These are phyloP conservation scores for Fraxinus greggii DNA, from an alignment of 305 asterid genomes.

Conservation along the genomic window DNA sequence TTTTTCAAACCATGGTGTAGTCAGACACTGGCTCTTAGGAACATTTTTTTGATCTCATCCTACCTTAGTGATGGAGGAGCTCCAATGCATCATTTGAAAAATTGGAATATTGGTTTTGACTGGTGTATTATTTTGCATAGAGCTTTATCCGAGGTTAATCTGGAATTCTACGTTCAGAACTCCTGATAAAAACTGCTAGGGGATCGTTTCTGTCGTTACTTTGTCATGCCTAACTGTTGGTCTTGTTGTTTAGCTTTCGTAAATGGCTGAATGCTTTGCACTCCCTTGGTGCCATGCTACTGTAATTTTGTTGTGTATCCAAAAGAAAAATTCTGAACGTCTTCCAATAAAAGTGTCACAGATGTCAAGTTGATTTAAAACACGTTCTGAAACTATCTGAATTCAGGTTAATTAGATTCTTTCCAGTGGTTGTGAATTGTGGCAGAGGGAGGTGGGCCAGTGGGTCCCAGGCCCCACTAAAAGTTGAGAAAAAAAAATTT, in stretches of 20 bases:
- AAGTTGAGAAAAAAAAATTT: not conserved
- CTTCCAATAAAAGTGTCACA: not conserved
- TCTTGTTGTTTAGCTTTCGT: not conserved
- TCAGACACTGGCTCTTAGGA: not conserved
- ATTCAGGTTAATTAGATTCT: not conserved
- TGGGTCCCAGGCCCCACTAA: not conserved
- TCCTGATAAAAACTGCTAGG: not conserved
- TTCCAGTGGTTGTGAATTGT: not conserved
- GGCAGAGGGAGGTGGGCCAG: not conserved
- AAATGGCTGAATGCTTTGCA: not conserved
- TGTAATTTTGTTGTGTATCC: not conserved
- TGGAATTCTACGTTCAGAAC: not conserved
- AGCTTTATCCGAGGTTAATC: not conserved
- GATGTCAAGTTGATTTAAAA: not conserved
- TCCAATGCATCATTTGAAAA: not conserved
- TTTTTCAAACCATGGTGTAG: not conserved
- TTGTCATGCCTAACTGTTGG: not conserved
- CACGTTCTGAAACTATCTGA: not conserved
- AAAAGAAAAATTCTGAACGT: not conserved
- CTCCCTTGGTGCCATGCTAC: not conserved
- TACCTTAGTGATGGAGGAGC: not conserved
- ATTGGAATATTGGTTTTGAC: not conserved
- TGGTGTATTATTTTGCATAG: not conserved
- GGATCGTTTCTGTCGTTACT: not conserved
- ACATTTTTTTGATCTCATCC: not conserved